Base-by-base conservation (phyloP, 2,329 filamentous ascomycete species). In the Dactylellina cionopaga region DNA sequence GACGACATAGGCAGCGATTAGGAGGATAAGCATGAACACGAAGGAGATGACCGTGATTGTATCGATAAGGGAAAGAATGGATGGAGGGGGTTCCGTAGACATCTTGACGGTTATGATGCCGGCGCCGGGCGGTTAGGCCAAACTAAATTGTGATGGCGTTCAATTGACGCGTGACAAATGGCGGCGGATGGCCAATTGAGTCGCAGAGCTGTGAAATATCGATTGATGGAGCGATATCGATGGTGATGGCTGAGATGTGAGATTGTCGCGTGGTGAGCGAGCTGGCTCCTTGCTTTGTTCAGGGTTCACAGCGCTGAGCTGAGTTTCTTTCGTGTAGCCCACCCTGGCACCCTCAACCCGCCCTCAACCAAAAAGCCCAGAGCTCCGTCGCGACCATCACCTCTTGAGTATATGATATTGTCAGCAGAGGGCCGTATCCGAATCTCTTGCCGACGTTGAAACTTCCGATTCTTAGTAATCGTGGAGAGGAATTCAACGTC, bases 41-140 rank as follows among this genome's bases (percentile, higher is more conserved):
- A 78, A 74, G 22, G 76, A 78, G 31, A 72, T 43, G 24, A 77
- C 47, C 17, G 76, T 78, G 19, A 75, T 64, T 5, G 46, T 49
- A 17, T 76, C 74, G 39, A 77, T 77, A 5, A 75, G 51, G 4
- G 68, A 51, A 37, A 70, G 35, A n/a, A 72, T 46, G 15, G 60
- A 66, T 13, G 73, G 47, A 29, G 65, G 47, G 2, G 27, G 22
- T 44, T 64, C 58, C 25, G 47, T 49, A 43, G 66, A 51, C 66
- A 71, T 71, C 27, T 39, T 59, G 47, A 33, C 47, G 24, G 37
- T 24, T 35, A 44, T 37, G 6, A 9, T 22, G 10, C 7, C 7
- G 49, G n/a, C 25, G 33, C 24, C 44, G 17, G 17, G 11, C 46
- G 39, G 31, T 19, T 41, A 24, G 49, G 39, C 43, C 41, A 49